Percentiles rank a stretch among this genome's conserved stretches.
Evolutionary conservation across 805 yeast genomes (phyloP).

Genomic region (Candida vartiovaarae): DNA sequence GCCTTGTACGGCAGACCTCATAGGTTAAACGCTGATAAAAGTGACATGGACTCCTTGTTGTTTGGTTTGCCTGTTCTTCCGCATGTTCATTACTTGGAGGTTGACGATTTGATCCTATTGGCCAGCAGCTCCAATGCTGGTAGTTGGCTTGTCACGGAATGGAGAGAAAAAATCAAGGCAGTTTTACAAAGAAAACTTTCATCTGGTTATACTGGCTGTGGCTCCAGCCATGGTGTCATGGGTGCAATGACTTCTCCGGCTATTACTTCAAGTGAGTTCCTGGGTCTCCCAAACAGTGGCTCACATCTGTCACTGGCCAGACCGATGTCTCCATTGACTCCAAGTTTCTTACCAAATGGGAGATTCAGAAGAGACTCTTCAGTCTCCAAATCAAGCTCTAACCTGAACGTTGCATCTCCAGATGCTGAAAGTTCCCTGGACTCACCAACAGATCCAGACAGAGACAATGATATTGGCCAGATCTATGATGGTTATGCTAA

Average conservation of each 20-base stretch:
- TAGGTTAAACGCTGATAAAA: conserved; percentile 66
- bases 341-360: conserved; percentile 31
- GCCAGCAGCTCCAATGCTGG: conserved; percentile 26
- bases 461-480: conserved; percentile 26
- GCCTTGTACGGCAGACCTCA: conserved; percentile 76
- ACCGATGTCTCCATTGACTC: conserved; percentile 29
- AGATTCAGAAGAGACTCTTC: conserved; percentile 23
- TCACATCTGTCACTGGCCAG: conserved; percentile 13
- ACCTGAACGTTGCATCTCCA: conserved; percentile 12
- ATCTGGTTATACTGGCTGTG: conserved; percentile 71
- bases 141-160: conserved; percentile 53
- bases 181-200: conserved; percentile 45
- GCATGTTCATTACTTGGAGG: conserved; percentile 60
- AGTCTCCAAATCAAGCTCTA: conserved; percentile 16
- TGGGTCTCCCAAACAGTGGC: conserved; percentile 11
- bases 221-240: conserved; percentile 54
- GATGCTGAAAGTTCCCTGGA: conserved; percentile 10
- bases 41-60: conserved; percentile 55
- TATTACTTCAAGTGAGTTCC: conserved; percentile 28
- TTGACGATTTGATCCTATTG: conserved; percentile 48
- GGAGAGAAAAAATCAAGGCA: conserved; percentile 52
- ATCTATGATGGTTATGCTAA: conserved; percentile 27
- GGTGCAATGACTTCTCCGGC: conserved; percentile 54
- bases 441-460: conserved; percentile 12
- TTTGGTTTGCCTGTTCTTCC: conserved; percentile 85